Percentiles rank a stretch among this genome's conserved stretches.
Evolutionary conservation across 1,139 yeast species (phyloP).

Genomic region (Debaryomyces sp.): DNA sequence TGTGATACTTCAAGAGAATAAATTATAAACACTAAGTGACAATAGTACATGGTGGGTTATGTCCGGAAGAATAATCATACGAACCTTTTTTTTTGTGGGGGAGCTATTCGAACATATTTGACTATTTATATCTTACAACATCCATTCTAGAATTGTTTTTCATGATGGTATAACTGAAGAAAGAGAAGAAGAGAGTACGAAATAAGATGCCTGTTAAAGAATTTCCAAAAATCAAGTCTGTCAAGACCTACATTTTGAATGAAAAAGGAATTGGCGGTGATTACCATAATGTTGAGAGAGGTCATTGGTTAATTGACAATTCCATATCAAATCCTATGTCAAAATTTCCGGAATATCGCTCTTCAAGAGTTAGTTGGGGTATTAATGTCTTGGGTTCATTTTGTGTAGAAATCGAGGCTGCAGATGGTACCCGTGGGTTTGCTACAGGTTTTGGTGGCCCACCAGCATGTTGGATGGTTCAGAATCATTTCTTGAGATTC

Average conservation of each 20-base stretch:
- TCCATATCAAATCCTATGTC: constrained; percentile 52
- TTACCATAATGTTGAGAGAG: constrained; percentile 48
- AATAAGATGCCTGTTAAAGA: constrained; percentile 15
- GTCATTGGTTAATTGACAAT: constrained; percentile 51
- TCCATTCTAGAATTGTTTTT: not conserved
- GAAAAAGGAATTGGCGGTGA: constrained; percentile 53
- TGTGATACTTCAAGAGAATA: not conserved
- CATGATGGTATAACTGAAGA: not conserved
- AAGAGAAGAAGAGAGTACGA: constrained; percentile 1
- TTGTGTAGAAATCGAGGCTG: constrained; percentile 49
- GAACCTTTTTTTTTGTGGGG: not conserved
- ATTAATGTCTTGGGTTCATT: constrained; percentile 54
- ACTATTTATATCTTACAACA: not conserved
- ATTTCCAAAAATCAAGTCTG: constrained; percentile 44
- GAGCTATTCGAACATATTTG: not conserved
- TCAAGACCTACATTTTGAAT: constrained; percentile 42
- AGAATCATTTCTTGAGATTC: constrained; percentile 48
- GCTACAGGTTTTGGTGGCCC: constrained; percentile 60
- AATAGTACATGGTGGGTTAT: not conserved
- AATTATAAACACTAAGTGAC: not conserved
- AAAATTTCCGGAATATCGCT: constrained; percentile 44
- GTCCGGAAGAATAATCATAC: not conserved
- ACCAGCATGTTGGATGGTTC: constrained; percentile 50
- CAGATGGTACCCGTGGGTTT: constrained; percentile 50
- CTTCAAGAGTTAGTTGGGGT: constrained; percentile 50